Percentiles rank a stretch among this genome's conserved stretches.
Conservation (phyloP, 495 filamentous ascomycete genomes). For the Talaromyces adpressus region DNA sequence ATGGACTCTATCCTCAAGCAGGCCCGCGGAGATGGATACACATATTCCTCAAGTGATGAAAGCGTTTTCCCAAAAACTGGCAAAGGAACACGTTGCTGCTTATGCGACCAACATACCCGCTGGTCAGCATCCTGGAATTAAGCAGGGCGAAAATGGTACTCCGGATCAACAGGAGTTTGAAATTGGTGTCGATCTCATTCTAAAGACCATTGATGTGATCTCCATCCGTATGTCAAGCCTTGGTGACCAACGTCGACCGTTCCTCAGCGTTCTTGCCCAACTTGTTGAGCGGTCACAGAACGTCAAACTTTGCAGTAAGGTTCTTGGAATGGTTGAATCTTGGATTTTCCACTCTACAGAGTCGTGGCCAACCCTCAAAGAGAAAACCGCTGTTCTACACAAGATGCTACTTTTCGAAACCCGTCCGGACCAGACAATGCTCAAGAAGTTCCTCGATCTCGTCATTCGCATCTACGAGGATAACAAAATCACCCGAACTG, state of each 20-base stretch:
- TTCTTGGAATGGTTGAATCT: slow-evolving; percentile 84
- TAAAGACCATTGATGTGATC: slow-evolving; percentile 89
- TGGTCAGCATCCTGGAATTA: slow-evolving; percentile 28
- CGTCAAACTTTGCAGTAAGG: slow-evolving; percentile 76
- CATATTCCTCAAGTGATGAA: slow-evolving; percentile 89
- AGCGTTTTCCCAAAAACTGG: slow-evolving; percentile 83
- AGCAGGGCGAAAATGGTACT: slow-evolving; percentile 41
- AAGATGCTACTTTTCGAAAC: slow-evolving; percentile 97
- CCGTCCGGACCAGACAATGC: slow-evolving; percentile 68
- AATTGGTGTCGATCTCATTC: slow-evolving; percentile 77
- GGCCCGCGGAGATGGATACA: slow-evolving; percentile 76
- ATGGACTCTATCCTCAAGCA: slow-evolving; percentile 81
- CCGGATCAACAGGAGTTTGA: slow-evolving; percentile 73
- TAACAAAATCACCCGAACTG: slow-evolving; percentile 86
- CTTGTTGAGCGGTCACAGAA: slow-evolving; percentile 91
- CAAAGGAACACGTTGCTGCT: slow-evolving; percentile 84
- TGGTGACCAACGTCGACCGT: slow-evolving; percentile 86
- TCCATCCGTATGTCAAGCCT: slow-evolving; percentile 87
- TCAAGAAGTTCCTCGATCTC: slow-evolving; percentile 88
- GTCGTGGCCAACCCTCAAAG: slow-evolving; percentile 91
- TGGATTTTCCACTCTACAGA: slow-evolving; percentile 95
- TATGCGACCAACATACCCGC: slow-evolving; percentile 43
- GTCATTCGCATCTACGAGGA: slow-evolving; percentile 98
- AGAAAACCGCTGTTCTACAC: slow-evolving; percentile 92
- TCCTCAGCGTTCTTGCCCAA: slow-evolving; percentile 87